Evolutionary conservation across 1,139 yeast species (phyloP).

Genomic region (Arxiozyma heterogenica): DNA sequence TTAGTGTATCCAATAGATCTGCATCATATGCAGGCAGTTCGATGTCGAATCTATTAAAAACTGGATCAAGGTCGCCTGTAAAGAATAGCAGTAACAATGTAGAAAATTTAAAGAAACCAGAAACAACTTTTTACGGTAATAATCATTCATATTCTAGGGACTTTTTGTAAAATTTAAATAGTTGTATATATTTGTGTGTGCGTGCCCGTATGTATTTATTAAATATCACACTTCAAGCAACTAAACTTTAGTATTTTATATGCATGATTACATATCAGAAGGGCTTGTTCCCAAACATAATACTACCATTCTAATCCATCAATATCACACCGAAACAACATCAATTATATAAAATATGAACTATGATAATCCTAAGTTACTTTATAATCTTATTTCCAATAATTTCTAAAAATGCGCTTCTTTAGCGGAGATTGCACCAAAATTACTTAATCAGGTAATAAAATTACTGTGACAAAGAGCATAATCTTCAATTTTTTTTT

Average conservation of each 20-base stretch:
- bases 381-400: no score
- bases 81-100: neutral
- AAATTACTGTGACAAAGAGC: neutral
- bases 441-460: neutral
- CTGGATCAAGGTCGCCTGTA: constrained; percentile 2
- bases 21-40: neutral
- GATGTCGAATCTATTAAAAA: constrained; percentile 3
- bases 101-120: constrained; percentile 22
- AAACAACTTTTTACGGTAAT: constrained; percentile 21
- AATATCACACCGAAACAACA: no score
- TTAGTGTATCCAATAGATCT: neutral
- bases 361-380: no score
- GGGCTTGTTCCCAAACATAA: no score
- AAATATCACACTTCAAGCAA: no score
- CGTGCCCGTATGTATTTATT: neutral
- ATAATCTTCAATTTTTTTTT: no score
- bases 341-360: no score
- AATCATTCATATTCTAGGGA: constrained; percentile 16
- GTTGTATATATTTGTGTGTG: no score
- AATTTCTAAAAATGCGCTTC: no score
- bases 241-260: no score
- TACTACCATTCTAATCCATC: no score
- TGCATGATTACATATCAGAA: neutral
- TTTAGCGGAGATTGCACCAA: no score
- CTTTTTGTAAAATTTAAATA: constrained; percentile 4